phyloP scores from a whole-genome alignment of 2,329 filamentous ascomycete genomes.

The Amauroascus verrucosus region DNA sequence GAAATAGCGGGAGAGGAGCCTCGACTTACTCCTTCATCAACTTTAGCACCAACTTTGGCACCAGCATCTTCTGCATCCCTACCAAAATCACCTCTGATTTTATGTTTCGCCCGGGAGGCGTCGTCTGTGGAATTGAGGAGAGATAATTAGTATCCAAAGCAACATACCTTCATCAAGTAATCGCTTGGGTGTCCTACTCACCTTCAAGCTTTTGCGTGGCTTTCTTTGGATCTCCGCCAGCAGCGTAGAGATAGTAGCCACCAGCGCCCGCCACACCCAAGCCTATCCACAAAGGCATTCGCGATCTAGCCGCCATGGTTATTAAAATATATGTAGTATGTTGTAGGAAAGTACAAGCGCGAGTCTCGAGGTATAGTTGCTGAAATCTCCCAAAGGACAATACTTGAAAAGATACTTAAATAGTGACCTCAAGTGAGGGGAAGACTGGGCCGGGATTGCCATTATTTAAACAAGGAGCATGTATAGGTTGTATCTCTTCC shows the following conservation, averaged over 20 bases:
- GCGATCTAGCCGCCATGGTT: constrained; percentile 29
- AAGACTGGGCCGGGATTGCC: constrained; percentile 8
- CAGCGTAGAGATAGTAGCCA: constrained; percentile 85
- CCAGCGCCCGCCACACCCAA: constrained; percentile 55
- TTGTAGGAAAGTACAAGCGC: not conserved
- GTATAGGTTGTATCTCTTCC: not conserved
- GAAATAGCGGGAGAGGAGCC: not conserved
- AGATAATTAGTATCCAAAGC: not conserved
- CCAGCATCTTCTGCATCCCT: constrained; percentile 54
- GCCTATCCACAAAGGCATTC: constrained; percentile 35
- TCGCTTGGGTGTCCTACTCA: constrained; percentile 38
- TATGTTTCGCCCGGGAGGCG: constrained; percentile 56
- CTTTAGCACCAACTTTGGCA: constrained; percentile 51
- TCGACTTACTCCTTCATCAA: constrained; percentile 57
- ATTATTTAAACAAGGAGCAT: not conserved
- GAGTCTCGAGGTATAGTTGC: not conserved
- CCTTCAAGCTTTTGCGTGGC: constrained; percentile 83
- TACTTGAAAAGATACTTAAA: constrained; percentile 1
- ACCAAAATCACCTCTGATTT: constrained; percentile 54
- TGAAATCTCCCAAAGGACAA: not conserved
- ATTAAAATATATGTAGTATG: not conserved
- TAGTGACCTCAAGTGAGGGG: constrained; percentile 4
- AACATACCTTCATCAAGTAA: not conserved
- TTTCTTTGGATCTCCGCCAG: constrained; percentile 68
- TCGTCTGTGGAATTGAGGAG: constrained; percentile 53